These are phyloP conservation scores for Euphorbia celastroides DNA, from an alignment of 441 rosid species.

Conservation along the genomic window DNA sequence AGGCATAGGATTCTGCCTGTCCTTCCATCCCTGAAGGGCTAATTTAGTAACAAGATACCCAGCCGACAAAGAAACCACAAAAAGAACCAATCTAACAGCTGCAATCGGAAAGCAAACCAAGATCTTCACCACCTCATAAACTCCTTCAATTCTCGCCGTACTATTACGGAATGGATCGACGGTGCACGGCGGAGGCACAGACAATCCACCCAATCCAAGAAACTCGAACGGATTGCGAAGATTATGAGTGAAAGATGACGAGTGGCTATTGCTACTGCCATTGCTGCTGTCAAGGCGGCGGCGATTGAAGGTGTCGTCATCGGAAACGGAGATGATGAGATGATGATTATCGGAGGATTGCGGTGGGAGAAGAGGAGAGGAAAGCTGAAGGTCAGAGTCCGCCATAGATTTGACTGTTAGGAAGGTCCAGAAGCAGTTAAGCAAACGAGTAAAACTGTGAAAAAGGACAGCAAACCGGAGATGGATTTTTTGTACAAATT, in stretches of 20 bases:
- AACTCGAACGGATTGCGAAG: constrained; percentile 47
- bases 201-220: constrained; percentile 38
- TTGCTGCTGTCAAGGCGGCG: background rate
- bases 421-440: background rate
- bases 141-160: constrained; percentile 48
- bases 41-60: constrained; percentile 68
- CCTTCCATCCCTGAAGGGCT: constrained; percentile 82
- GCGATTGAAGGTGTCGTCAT: constrained; percentile 15
- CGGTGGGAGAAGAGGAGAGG: constrained; percentile 48
- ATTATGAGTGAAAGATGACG: background rate
- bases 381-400: constrained; percentile 41
- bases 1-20: constrained; percentile 82
- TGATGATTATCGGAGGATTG: constrained; percentile 38
- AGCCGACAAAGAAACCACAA: constrained; percentile 49
- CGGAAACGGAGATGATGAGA: constrained; percentile 40
- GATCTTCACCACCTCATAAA: constrained; percentile 72
- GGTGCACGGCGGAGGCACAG: constrained; percentile 42
- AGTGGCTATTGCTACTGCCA: constrained; percentile 7
- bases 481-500: background rate
- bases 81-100: constrained; percentile 51
- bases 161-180: constrained; percentile 71
- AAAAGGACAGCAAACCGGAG: background rate
- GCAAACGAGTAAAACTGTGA: background rate
- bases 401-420: constrained; percentile 35
- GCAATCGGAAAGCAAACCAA: constrained; percentile 68